These are phyloP conservation scores for Saturnispora sanitii DNA, from an alignment of 805 yeast species.

Conservation along the genomic window DNA sequence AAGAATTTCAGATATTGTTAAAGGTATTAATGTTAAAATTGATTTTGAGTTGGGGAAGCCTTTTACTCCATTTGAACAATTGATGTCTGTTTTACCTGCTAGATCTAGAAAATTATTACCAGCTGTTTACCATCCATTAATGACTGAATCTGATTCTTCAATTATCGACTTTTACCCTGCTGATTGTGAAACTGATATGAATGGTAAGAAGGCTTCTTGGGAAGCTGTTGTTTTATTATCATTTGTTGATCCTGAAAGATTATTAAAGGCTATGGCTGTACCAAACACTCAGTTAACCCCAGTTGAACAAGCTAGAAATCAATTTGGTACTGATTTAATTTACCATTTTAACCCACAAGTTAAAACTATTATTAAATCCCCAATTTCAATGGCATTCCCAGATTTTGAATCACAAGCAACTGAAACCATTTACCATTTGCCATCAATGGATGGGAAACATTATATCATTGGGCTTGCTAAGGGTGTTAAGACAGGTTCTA, in stretches of 20 bases:
- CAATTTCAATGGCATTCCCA: constrained; percentile 64
- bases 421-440: constrained; percentile 47
- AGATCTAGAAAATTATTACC: constrained; percentile 80
- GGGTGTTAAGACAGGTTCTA: constrained; percentile 61
- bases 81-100: constrained; percentile 96
- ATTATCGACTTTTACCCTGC: constrained; percentile 85
- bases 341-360: constrained; percentile 73
- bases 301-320: constrained; percentile 66
- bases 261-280: constrained; percentile 65
- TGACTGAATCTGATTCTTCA: constrained; percentile 81
- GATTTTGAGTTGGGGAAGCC: constrained; percentile 66
- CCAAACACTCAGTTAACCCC: constrained; percentile 49
- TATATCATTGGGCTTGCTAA: constrained; percentile 48
- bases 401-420: constrained; percentile 75
- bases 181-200: constrained; percentile 79
- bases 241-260: constrained; percentile 77
- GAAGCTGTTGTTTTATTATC: constrained; percentile 91
- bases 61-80: constrained; percentile 86
- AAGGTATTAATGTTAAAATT: constrained; percentile 58
- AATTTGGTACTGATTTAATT: constrained; percentile 58
- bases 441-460: constrained; percentile 33
- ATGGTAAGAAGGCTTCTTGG: constrained; percentile 95
- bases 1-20: constrained; percentile 74
- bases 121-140: constrained; percentile 59
- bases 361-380: constrained; percentile 57